Conservation (phyloP, 805 yeast species). For the Jamesozyma gamospora region DNA sequence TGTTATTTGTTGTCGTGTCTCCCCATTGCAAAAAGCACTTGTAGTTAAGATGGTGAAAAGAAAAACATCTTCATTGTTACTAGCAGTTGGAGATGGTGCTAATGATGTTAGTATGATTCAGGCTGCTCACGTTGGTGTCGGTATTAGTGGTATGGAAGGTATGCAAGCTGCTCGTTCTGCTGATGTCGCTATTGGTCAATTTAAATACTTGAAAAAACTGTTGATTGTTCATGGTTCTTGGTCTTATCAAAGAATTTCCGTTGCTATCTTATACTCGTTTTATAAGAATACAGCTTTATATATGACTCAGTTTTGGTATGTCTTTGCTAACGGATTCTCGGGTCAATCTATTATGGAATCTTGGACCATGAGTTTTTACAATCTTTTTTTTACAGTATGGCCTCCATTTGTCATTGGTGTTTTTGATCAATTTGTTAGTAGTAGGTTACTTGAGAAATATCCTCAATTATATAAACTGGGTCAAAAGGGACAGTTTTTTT, state of each 20-base stretch:
- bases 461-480: slow-evolving; percentile 91
- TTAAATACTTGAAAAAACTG: slow-evolving; percentile 72
- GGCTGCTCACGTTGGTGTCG: slow-evolving; percentile 98
- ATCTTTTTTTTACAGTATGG: slow-evolving; percentile 84
- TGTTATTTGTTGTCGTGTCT: slow-evolving; percentile 94
- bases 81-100: slow-evolving; percentile 98
- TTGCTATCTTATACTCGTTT: slow-evolving; percentile 87
- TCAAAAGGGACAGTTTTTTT: slow-evolving; percentile 78
- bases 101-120: slow-evolving; percentile 98
- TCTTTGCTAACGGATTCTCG: slow-evolving; percentile 81
- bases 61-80: slow-evolving; percentile 57
- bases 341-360: slow-evolving; percentile 96
- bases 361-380: slow-evolving; percentile 94
- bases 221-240: slow-evolving; percentile 92
- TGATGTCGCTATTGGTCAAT: slow-evolving; percentile 93
- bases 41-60: slow-evolving; percentile 91
- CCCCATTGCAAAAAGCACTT: slow-evolving; percentile 92
- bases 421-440: slow-evolving; percentile 91
- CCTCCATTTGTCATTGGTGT: slow-evolving; percentile 97
- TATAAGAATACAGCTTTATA: slow-evolving; percentile 92
- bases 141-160: slow-evolving; percentile 98
- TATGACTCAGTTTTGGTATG: slow-evolving; percentile 98
- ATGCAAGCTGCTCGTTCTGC: slow-evolving; percentile 99
- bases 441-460: slow-evolving; percentile 78
- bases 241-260: slow-evolving; percentile 92